Conservation (phyloP, 805 yeast genomes). For the Myxozyma neglecta region DNA sequence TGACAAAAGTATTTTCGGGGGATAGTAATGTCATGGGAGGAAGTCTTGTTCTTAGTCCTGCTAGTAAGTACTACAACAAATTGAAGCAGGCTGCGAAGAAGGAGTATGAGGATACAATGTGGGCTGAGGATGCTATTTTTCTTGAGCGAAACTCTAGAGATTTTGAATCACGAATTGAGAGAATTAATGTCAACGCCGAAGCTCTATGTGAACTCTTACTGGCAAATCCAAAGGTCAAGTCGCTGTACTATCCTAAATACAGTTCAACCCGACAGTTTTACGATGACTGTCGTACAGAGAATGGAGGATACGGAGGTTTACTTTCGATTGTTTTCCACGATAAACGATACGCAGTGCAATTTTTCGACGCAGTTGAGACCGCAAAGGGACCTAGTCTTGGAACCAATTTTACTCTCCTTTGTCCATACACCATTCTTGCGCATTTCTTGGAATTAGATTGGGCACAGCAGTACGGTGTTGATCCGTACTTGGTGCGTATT, state of each 20-base stretch:
- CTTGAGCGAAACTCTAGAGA: constrained; percentile 93
- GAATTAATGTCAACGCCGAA: constrained; percentile 44
- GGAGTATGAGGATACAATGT: constrained; percentile 71
- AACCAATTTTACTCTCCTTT: constrained; percentile 78
- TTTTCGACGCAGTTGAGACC: constrained; percentile 62
- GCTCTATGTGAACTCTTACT: constrained; percentile 41
- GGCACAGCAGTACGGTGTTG: constrained; percentile 75
- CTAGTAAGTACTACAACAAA: constrained; percentile 49
- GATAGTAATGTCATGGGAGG: constrained; percentile 97
- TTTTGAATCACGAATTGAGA: constrained; percentile 60
- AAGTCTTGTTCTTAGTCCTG: constrained; percentile 70
- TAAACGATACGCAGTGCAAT: constrained; percentile 59
- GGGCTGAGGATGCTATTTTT: constrained; percentile 93
- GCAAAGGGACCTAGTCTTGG: constrained; percentile 88
- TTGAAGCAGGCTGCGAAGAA: constrained; percentile 53
- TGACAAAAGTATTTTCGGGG: constrained; percentile 91
- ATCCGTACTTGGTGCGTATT: constrained; percentile 66
- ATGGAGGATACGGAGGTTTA: constrained; percentile 84
- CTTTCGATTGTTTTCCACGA: constrained; percentile 66
- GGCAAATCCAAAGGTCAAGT: constrained; percentile 44
- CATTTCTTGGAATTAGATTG: constrained; percentile 77
- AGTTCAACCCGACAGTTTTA: constrained; percentile 59
- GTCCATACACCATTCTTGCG: constrained; percentile 81
- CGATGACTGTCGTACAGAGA: constrained; percentile 59
- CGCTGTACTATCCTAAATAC: constrained; percentile 70